phyloP scores from a whole-genome alignment of 1,284 basidiomycete species.

The Puccinia triticina region DNA sequence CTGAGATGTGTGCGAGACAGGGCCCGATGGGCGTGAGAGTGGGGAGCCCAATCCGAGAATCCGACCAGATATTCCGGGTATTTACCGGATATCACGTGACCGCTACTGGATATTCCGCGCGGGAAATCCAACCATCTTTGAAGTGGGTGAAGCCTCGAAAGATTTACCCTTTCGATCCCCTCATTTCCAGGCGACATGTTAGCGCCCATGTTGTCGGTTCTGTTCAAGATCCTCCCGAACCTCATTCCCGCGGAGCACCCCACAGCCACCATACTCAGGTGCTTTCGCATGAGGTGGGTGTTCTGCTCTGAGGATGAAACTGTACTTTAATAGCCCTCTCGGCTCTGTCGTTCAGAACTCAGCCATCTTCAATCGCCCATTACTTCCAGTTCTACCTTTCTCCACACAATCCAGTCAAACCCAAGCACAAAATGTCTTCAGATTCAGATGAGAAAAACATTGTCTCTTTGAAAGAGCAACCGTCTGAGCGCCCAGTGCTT shows the following conservation, averaged over 20 bases:
- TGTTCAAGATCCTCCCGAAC: neutral
- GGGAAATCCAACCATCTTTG: too few species aligned
- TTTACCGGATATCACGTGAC: too few species aligned
- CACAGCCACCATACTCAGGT: neutral
- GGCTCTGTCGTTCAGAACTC: neutral
- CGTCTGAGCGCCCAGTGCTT: neutral
- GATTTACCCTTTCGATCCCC: constrained; percentile 22
- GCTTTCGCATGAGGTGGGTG: neutral
- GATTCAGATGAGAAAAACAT: neutral
- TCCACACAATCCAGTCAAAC: neutral
- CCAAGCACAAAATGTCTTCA: neutral
- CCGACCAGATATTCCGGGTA: too few species aligned
- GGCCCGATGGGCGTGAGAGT: too few species aligned
- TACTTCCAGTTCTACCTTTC: neutral
- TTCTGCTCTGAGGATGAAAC: neutral
- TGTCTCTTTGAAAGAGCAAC: neutral
- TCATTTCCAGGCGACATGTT: neutral
- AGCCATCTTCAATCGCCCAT: neutral
- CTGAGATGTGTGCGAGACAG: too few species aligned
- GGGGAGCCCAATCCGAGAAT: too few species aligned
- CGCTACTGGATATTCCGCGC: too few species aligned
- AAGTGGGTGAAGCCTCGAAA: neutral
- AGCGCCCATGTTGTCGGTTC: neutral
- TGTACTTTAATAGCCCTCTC: constrained; percentile 1
- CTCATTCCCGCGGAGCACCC: constrained; percentile 15